Base-by-base conservation (phyloP, 139 green algal species). In the Chlorella sp. region DNA sequence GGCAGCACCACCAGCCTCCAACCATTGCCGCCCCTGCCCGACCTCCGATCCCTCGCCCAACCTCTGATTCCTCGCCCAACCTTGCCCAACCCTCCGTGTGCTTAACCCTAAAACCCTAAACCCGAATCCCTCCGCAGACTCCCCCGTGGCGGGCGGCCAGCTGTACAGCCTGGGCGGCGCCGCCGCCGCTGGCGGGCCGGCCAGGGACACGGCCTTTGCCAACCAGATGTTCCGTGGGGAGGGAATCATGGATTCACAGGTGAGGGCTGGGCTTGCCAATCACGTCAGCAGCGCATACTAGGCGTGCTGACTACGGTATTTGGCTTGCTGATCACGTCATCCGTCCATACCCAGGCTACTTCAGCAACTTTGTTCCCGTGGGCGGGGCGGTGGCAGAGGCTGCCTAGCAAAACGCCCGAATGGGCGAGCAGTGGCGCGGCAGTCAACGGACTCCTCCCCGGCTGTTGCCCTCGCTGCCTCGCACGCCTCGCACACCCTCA, bases 161-260 rank as follows among this genome's bases (percentile, higher is more conserved):
- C 57, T 7, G 28, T 88, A 81, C 36, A 66, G 83, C 61, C 60
- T 21, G 19, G 81, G 30, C 61, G 61, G 34, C 14, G 84, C 22
- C 22, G 28, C 61, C 28, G 68, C 64, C 57, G 82, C 30, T n/a
- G n/a, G n/a, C 32, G 48, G 48, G 30, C 36, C 79, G 11, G 34
- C 34, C 75, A 30, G 39, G 42, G 11, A 30, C 28, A 21, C 28
- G 12, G 66, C 80, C 66, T 88, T 88, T 21, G 34, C 37, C 30
- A 88, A 88, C 68, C 30, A 40, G 22, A 88, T 88, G 84, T 88
- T 88, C 68, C 66, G 15, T 37, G 28, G 28, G 26, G 68, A 76
- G 68, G 68, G 26, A 22, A 76, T 76, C 68, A 18, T 34, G 24
- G 24, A 81, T 40, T 81, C 68, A 1, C 84, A 88, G 84, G 84